Base-by-base conservation (phyloP, 108 stramenopile species). In the Schizochytrium sp. region DNA sequence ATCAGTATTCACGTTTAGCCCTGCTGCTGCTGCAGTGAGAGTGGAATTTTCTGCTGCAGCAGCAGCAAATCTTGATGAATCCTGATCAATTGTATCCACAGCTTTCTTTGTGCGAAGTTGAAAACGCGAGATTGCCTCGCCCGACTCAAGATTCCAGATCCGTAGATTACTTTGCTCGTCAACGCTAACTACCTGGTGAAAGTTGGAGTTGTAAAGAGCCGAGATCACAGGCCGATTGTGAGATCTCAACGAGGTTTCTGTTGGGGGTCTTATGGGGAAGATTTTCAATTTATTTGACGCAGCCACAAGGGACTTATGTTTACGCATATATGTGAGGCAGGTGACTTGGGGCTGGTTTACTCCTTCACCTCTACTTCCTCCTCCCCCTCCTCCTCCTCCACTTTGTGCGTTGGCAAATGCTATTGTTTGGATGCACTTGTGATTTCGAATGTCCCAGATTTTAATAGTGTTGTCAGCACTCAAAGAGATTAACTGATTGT, bases 91-190 rank as follows among this genome's bases (percentile, higher is more conserved):
- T 5, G 47, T 5, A 42, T 83, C 76, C 12, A 38, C 76, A 50
- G 90, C 90, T 7, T 50, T 8, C 53, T 7, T 83, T 5, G 47
- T 42, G 8, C 76, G 76, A 5, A 83, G 76, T 40, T 69, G 72
- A 49, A 91, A 92, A 73, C 87, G 83, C 87, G 91, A 92, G 8
- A 72, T 88, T 55, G 90, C 46, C 44, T 90, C 87, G n/a, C 92
- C 92, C 38, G 87, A 61, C 56, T 92, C 91, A 60, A 92, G 58
- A 7, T 61, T 76, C 92, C 92, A 92, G 28, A 92, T 91, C 41
- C 89, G 87, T n/a, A 92, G 50, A 55, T 91, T 91, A 87, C 58
- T 88, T 8, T 72, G 49, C 49, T 44, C 41, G 46, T 87, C 87
- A 19, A 59, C 87, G 13, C 45, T 47, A 17, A 90, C 90, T 4